phyloP scores from a whole-genome alignment of 2,329 filamentous ascomycete genomes.

The Davidsoniella virescens region DNA sequence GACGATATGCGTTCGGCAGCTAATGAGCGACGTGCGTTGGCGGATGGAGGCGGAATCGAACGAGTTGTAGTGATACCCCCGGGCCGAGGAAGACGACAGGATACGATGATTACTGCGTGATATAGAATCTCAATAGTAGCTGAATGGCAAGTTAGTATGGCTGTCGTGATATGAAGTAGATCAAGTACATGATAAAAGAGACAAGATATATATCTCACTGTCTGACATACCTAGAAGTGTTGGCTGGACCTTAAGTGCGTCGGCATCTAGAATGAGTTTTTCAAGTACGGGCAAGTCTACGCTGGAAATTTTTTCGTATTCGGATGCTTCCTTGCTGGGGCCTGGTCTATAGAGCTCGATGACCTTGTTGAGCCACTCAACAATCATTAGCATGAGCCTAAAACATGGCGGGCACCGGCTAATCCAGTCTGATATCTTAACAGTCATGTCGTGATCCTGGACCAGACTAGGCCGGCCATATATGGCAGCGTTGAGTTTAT shows the following conservation, averaged over 20 bases:
- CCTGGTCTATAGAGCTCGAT: conserved; percentile 43
- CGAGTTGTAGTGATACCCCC: conserved; percentile 24
- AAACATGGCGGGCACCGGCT: conserved; percentile 36
- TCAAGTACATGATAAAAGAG: not conserved
- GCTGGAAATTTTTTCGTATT: conserved; percentile 27
- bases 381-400: conserved; percentile 37
- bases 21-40: conserved; percentile 40
- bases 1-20: conserved; percentile 41
- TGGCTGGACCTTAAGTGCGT: conserved; percentile 32
- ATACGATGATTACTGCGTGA: conserved; percentile 46
- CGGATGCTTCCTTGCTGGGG: conserved; percentile 24
- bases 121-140: conserved; percentile 48
- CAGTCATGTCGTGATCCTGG: conserved; percentile 43
- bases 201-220: not conserved
- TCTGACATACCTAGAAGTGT: conserved; percentile 30
- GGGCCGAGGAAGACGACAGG: conserved; percentile 35
- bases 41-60: conserved; percentile 30
- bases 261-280: conserved; percentile 38
- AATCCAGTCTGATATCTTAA: conserved; percentile 34
- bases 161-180: not conserved
- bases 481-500: conserved; percentile 42
- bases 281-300: conserved; percentile 41
- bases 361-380: conserved; percentile 40
- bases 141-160: conserved; percentile 19
- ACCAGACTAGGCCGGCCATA: conserved; percentile 43